phyloP scores from a whole-genome alignment of 345 rosid species.

The Bretschneidera sinensis region DNA sequence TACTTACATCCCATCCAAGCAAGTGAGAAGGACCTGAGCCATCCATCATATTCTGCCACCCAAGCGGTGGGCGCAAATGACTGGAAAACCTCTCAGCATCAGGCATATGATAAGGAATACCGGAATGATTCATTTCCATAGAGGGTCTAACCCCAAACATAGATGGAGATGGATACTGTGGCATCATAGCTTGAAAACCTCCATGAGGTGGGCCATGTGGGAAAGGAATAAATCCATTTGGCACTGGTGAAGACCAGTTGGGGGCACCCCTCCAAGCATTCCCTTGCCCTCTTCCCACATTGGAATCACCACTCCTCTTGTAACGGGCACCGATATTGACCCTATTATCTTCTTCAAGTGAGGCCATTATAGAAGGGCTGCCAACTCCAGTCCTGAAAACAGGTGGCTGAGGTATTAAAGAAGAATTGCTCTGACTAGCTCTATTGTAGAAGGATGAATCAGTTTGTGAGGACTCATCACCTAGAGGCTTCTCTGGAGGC shows the following conservation, averaged over 20 bases:
- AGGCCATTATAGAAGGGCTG: slow-evolving; percentile 63
- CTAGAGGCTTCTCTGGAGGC: slow-evolving; percentile 44
- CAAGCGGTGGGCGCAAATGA: slow-evolving; percentile 83
- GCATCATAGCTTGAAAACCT: slow-evolving; percentile 67
- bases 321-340: slow-evolving; percentile 41
- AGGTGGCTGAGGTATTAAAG: slow-evolving; percentile 56
- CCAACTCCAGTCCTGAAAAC: slow-evolving; percentile 57
- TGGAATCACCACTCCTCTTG: slow-evolving; percentile 61
- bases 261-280: slow-evolving; percentile 89
- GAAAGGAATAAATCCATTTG: slow-evolving; percentile 87
- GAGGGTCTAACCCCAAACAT: slow-evolving; percentile 78
- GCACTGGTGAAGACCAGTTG: slow-evolving; percentile 70
- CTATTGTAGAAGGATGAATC: slow-evolving; percentile 57
- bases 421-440: slow-evolving; percentile 42
- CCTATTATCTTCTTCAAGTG: slow-evolving; percentile 67
- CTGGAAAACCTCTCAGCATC: slow-evolving; percentile 79
- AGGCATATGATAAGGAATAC: slow-evolving; percentile 69
- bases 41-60: slow-evolving; percentile 94
- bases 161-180: slow-evolving; percentile 70
- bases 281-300: slow-evolving; percentile 73
- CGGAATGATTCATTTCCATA: slow-evolving; percentile 72
- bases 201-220: slow-evolving; percentile 87
- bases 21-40: slow-evolving; percentile 68
- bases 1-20: slow-evolving; percentile 92
- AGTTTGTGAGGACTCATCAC: slow-evolving; percentile 55